phyloP scores from a whole-genome alignment of 208 protist species.

The Strigomonas culicis region DNA sequence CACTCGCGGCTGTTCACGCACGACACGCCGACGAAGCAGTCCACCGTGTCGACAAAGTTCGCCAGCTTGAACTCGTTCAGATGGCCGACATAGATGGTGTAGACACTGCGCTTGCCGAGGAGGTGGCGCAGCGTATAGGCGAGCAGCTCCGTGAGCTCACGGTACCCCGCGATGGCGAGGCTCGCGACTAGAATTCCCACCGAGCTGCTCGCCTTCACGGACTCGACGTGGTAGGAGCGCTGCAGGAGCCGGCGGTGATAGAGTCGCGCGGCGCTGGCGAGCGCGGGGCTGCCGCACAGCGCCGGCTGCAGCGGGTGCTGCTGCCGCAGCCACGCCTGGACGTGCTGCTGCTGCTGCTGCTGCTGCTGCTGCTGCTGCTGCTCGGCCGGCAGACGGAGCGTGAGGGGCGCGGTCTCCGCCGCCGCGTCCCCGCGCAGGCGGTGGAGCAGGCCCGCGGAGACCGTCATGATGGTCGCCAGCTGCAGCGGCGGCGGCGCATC shows the following conservation, averaged over 20 bases:
- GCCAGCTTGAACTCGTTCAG: constrained; percentile 91
- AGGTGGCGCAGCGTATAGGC: constrained; percentile 50
- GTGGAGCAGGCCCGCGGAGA: constrained; percentile 22
- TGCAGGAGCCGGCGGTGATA: constrained; percentile 58
- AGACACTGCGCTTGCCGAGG: constrained; percentile 61
- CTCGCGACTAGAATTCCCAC: constrained; percentile 87
- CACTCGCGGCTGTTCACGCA: constrained; percentile 81
- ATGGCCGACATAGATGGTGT: constrained; percentile 91
- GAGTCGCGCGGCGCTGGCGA: constrained; percentile 16
- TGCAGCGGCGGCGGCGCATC: constrained; percentile 6
- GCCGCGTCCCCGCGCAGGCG: too few species aligned
- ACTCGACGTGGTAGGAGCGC: constrained; percentile 79
- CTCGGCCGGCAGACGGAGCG: background rate
- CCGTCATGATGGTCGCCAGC: constrained; percentile 46
- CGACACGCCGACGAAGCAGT: constrained; percentile 83
- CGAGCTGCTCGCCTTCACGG: constrained; percentile 61
- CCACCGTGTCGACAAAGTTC: constrained; percentile 89
- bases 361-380: background rate
- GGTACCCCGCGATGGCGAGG: constrained; percentile 77
- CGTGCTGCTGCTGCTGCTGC: background rate
- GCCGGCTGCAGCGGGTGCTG: background rate
- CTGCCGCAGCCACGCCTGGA: too few species aligned
- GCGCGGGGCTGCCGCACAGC: constrained; percentile 6
- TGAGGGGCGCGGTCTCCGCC: constrained; percentile 7
- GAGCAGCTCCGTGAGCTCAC: constrained; percentile 71